Evolutionary conservation across 148 eudicot genomes (phyloP), one percentile per base, ranked within the genome.

Genomic region (Limonium bicolor): DNA sequence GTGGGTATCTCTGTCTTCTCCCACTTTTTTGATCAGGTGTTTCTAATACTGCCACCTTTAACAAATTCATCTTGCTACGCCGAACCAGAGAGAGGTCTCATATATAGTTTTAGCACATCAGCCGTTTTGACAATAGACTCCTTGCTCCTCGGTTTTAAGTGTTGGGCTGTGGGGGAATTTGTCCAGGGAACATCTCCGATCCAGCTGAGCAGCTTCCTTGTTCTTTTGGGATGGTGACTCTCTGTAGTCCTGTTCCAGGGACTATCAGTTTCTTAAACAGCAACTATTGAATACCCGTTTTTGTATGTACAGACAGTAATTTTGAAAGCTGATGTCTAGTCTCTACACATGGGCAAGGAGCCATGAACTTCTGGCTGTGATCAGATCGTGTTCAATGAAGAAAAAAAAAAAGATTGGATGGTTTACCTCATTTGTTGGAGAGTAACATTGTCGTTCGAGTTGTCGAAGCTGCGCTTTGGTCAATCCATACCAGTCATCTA

Each of bases 401-500:
- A 5, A 15, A 9, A 40, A 9, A 39, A 15, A 0, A n/a, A 18
- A 14, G 4, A 41, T 10, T 22, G 9, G 19, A 33, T 8, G 26
- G 7, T 20, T 28, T 54, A 68, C 74, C 69, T 59, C 36, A 11
- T 44, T 45, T 20, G 55, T 16, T 2, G 50, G 45, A 13, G 48
- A 29, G 37, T 51, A 39, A 44, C 66, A 53, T 20, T 71, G 62
- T 26, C 59, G 35, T 50, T 79, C 78, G 33, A 75, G 61, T 51
- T 71, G 63, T 3, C 61, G 72, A 43, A 79, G 47, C 51, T 27
- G 36, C 37, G 65, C 59, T 25, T 46, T 7, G 8, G 38, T 60
- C 59, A 68, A 51, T 3, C 76, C 87, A 33, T 51, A 57, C 87
- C 87, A 79, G 29, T 75, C 71, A 28, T 79, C 87, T 3, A 79